Conservation (phyloP, 129 eudicot genomes). For the Arctium minus region DNA sequence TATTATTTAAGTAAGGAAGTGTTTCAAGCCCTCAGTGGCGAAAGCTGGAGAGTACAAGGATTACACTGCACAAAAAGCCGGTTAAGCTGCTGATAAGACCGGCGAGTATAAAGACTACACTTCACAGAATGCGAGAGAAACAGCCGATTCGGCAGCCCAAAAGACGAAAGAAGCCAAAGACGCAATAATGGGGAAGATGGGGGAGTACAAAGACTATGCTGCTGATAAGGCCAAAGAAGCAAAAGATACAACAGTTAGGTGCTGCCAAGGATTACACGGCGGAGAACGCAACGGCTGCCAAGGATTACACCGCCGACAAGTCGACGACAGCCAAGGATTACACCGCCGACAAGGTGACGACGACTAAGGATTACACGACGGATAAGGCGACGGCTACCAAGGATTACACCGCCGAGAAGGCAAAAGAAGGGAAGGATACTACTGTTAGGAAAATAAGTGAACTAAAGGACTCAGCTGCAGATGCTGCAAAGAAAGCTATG, state of each 20-base stretch:
- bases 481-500: constrained; percentile 60
- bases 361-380: too few relatives aligned
- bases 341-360: too few relatives aligned
- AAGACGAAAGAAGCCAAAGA: constrained; percentile 21
- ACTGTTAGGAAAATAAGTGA: constrained; percentile 36
- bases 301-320: background rate
- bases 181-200: background rate
- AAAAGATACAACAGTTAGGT: background rate
- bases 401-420: constrained; percentile 30
- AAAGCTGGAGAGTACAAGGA: constrained; percentile 14
- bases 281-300: background rate
- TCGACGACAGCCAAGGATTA: too few relatives aligned
- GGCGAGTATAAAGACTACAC: background rate
- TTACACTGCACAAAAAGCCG: constrained; percentile 1
- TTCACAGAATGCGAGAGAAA: constrained; percentile 8
- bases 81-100: background rate
- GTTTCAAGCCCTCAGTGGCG: background rate
- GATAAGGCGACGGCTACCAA: background rate
- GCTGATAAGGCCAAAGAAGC: constrained; percentile 11
- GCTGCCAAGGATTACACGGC: constrained; percentile 14
- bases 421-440: constrained; percentile 40
- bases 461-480: constrained; percentile 53
- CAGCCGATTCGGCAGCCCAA: constrained; percentile 13
- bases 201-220: constrained; percentile 22
- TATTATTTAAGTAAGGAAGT: too few relatives aligned